Percentiles rank a stretch among this genome's conserved stretches.
Conservation (phyloP, 495 filamentous ascomycete genomes). For the Trypethelium eluteriae region DNA sequence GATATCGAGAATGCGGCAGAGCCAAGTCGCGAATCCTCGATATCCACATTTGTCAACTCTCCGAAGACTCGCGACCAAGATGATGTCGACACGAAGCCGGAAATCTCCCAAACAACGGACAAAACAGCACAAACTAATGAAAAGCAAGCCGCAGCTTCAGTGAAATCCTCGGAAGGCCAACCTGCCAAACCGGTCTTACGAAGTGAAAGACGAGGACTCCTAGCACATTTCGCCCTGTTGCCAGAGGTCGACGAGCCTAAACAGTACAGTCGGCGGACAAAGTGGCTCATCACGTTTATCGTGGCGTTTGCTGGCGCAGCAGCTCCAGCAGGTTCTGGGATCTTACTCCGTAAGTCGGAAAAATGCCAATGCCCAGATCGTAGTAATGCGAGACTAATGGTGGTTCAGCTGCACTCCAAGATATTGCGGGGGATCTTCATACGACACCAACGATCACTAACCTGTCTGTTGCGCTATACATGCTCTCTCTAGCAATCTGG, state of each 20-base stretch:
- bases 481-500: conserved; percentile 84
- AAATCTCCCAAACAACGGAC: no score
- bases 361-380: background rate
- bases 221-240: conserved; percentile 65
- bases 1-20: background rate
- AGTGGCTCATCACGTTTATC: conserved; percentile 80
- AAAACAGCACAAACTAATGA: background rate
- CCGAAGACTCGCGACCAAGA: background rate
- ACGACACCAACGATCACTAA: conserved; percentile 68
- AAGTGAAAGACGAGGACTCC: conserved; percentile 61
- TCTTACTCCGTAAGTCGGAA: conserved; percentile 66
- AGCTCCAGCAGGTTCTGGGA: conserved; percentile 77
- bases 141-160: conserved; percentile 10
- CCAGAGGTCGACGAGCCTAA: conserved; percentile 73
- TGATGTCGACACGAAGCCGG: background rate
- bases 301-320: conserved; percentile 67
- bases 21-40: background rate
- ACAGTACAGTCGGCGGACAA: conserved; percentile 60
- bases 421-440: conserved; percentile 59
- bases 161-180: conserved; percentile 20
- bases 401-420: conserved; percentile 58
- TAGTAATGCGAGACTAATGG: background rate
- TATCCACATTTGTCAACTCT: background rate
- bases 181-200: conserved; percentile 53
- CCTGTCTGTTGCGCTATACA: conserved; percentile 76